These are phyloP conservation scores for Pugionium cornutum DNA, from an alignment of 345 rosid genomes.

Conservation along the genomic window DNA sequence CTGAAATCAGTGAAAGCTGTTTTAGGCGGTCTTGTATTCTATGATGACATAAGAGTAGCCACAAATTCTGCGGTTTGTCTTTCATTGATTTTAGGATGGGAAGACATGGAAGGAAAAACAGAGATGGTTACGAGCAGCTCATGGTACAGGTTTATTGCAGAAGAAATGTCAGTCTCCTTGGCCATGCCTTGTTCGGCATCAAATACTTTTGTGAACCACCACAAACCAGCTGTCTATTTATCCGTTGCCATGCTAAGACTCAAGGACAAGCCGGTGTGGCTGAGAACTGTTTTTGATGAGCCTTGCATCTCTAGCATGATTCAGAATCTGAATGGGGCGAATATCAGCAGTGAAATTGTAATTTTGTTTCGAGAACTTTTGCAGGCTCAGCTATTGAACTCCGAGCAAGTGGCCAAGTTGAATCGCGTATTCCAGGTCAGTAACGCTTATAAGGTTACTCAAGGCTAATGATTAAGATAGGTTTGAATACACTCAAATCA, in stretches of 20 bases:
- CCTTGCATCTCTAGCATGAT: constrained; percentile 67
- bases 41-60: constrained; percentile 66
- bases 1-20: constrained; percentile 58
- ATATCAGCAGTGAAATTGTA: constrained; percentile 59
- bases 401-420: constrained; percentile 57
- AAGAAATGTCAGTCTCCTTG: constrained; percentile 74
- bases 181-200: constrained; percentile 66
- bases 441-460: constrained; percentile 3
- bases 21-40: constrained; percentile 69
- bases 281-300: constrained; percentile 62
- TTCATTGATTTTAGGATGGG: constrained; percentile 63
- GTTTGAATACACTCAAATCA: background rate
- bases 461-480: background rate
- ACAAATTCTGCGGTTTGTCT: constrained; percentile 75
- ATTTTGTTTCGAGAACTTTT: constrained; percentile 60
- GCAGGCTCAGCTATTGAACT: constrained; percentile 51
- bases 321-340: constrained; percentile 53
- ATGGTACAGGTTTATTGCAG: constrained; percentile 80
- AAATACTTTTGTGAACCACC: constrained; percentile 53
- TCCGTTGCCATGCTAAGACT: constrained; percentile 65
- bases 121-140: constrained; percentile 39
- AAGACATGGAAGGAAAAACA: constrained; percentile 38
- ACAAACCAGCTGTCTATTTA: constrained; percentile 62
- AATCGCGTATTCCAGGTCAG: constrained; percentile 66
- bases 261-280: constrained; percentile 58